Conservation (phyloP, 2,329 filamentous ascomycete species). For the Fusarium mangiferae region DNA sequence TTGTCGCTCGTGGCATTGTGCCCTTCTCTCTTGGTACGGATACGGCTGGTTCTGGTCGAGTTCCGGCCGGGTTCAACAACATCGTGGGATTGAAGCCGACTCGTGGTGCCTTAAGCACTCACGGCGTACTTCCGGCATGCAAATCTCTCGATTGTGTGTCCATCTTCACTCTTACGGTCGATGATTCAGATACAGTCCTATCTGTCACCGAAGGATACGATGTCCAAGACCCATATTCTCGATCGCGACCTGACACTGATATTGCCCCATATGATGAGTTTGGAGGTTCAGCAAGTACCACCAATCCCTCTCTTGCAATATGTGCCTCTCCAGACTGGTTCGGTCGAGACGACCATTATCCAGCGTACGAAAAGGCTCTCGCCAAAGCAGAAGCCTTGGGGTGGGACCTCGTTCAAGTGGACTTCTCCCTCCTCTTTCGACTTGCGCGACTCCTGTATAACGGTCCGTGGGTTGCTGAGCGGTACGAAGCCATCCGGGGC, state of each 20-base stretch:
- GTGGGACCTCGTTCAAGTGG: slow-evolving; percentile 54
- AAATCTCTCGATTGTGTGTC: slow-evolving; percentile 67
- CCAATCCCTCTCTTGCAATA: slow-evolving; percentile 49
- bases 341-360: slow-evolving; percentile 49
- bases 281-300: slow-evolving; percentile 33
- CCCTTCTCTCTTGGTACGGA: slow-evolving; percentile 68
- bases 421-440: slow-evolving; percentile 62
- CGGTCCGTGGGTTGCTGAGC: slow-evolving; percentile 66
- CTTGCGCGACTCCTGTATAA: slow-evolving; percentile 66
- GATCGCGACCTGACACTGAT: slow-evolving; percentile 44
- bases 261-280: slow-evolving; percentile 38
- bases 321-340: slow-evolving; percentile 57
- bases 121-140: slow-evolving; percentile 65
- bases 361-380: slow-evolving; percentile 56
- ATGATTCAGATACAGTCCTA: slow-evolving; percentile 62
- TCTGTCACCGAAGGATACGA: slow-evolving; percentile 61
- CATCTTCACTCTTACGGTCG: slow-evolving; percentile 60
- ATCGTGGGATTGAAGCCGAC: slow-evolving; percentile 64
- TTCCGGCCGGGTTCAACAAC: slow-evolving; percentile 65
- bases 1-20: slow-evolving; percentile 62
- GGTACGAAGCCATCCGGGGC: slow-evolving; percentile 61
- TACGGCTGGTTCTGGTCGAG: slow-evolving; percentile 65
- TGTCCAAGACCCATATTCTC: slow-evolving; percentile 61
- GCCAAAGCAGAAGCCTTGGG: slow-evolving; percentile 51
- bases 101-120: slow-evolving; percentile 61